Evolutionary conservation across 352 stramenopile species (phyloP), one percentile per base, ranked within the genome.

Genomic region (Phytophthora citrophthora): DNA sequence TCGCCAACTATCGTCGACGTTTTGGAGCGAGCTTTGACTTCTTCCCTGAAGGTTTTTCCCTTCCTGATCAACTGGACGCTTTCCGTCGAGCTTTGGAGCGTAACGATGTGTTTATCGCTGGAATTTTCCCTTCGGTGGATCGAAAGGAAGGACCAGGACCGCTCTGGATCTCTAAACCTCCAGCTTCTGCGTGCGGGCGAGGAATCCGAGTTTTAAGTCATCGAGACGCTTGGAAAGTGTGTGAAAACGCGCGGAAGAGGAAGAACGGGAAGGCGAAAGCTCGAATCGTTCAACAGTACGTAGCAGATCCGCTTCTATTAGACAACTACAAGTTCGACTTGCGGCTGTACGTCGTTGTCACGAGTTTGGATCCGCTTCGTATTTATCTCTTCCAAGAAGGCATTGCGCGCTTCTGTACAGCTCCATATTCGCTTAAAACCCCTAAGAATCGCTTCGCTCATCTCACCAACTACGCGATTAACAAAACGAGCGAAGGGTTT

Each of bases 311-410:
- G 10, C 82, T 94, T 18, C 65, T 95, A 2, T 75, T 97, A 26
- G 82, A 90, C 27, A 80, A 86, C n/a, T 90, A 83, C 72, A 97
- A 97, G 64, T 97, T 97, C 50, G 91, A 97, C 55, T 64, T 97
- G 20, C 77, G 91, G 9, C 55, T 97, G 43, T 97, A 97, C 65
- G 88, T 97, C 2, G 46, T 97, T 5, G 86, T 96, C 29, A 96
- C 90, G n/a, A 90, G 77, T 43, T 65, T 96, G 32, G 86, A 96
- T 48, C 90, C 90, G 13, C 62, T 97, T 43, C 77, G 89, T 23
- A 84, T 94, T 44, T 97, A 97, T 51, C 51, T 95, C 10, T 97
- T 94, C 57, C 50, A 93, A 16, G 88, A 97, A 59, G 90, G 90
- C 1, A 81, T 97, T 26, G 80, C 81, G 11, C 77, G 89, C 12